Conservation (phyloP, 1,139 yeast genomes). For the Saccharomyces uvarum region DNA sequence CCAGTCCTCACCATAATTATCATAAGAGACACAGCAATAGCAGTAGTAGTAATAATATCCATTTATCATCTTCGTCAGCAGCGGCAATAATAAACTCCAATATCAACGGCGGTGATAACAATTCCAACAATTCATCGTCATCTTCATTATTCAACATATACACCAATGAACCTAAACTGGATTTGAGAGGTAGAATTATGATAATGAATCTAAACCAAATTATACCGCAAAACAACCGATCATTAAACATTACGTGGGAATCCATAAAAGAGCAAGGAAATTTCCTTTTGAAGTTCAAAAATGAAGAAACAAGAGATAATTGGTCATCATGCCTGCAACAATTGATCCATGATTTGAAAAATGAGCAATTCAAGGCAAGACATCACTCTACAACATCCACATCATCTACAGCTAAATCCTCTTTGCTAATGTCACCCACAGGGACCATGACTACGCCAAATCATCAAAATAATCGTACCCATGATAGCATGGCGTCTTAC, state of each 20-base stretch:
- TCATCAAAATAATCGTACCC: slow-evolving; percentile 14
- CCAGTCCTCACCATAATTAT: neutral
- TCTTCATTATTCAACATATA: slow-evolving; percentile 9
- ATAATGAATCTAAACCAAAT: slow-evolving; percentile 58
- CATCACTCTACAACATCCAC: slow-evolving; percentile 10
- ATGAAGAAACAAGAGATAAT: slow-evolving; percentile 62
- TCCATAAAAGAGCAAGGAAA: slow-evolving; percentile 73
- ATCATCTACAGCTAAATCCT: slow-evolving; percentile 20
- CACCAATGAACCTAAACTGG: slow-evolving; percentile 35
- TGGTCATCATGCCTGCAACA: slow-evolving; percentile 56
- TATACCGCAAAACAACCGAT: slow-evolving; percentile 38
- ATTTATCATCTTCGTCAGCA: neutral
- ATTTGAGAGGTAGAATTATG: slow-evolving; percentile 62
- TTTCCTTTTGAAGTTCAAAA: slow-evolving; percentile 58
- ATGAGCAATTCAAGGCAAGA: slow-evolving; percentile 29
- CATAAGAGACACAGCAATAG: slow-evolving; percentile 1
- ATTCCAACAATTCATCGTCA: slow-evolving; percentile 4
- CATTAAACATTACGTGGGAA: slow-evolving; percentile 66
- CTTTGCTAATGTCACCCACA: slow-evolving; percentile 20
- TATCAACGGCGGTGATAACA: slow-evolving; percentile 1
- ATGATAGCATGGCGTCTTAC: slow-evolving; percentile 26
- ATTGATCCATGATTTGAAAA: slow-evolving; percentile 33
- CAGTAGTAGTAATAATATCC: neutral
- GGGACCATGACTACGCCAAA: slow-evolving; percentile 8
- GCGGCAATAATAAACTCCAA: neutral